These are phyloP conservation scores for Trichoderma reesei DNA, from an alignment of 495 filamentous ascomycete species.

Conservation along the genomic window DNA sequence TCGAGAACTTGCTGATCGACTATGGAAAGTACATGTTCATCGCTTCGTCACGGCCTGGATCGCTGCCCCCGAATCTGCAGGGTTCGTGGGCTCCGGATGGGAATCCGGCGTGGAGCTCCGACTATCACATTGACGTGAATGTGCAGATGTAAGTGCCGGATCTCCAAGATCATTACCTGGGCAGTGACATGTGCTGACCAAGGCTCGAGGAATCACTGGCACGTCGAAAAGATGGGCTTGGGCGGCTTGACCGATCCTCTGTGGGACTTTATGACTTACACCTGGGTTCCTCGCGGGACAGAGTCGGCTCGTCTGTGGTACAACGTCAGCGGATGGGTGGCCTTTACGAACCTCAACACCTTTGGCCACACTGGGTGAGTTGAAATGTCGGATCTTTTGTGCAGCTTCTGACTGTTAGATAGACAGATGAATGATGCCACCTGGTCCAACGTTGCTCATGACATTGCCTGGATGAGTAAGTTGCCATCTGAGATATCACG, in stretches of 20 bases:
- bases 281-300: conserved; percentile 39
- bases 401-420: neutral
- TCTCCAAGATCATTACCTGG: neutral
- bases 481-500: neutral
- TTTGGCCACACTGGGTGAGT: conserved; percentile 34
- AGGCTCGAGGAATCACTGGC: conserved; percentile 18
- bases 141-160: conserved; percentile 31
- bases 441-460: neutral
- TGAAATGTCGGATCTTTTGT: conserved; percentile 6
- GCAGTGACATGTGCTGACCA: neutral
- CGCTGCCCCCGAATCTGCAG: conserved; percentile 16
- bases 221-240: conserved; percentile 11
- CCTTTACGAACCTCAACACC: conserved; percentile 19
- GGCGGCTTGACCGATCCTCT: conserved; percentile 18
- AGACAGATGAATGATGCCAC: conserved; percentile 1
- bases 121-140: conserved; percentile 44
- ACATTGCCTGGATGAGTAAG: conserved; percentile 2
- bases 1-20: conserved; percentile 37
- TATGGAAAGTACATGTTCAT: conserved; percentile 40
- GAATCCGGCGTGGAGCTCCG: conserved; percentile 34
- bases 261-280: conserved; percentile 42
- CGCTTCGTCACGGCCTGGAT: conserved; percentile 28
- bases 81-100: conserved; percentile 10
- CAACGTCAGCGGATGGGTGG: conserved; percentile 38
- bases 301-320: conserved; percentile 42